Percentiles rank a stretch among this genome's conserved stretches.
These are phyloP conservation scores for Umbelopsis sp. DNA, from an alignment of 192 early-diverging fungal species.

Conservation along the genomic window DNA sequence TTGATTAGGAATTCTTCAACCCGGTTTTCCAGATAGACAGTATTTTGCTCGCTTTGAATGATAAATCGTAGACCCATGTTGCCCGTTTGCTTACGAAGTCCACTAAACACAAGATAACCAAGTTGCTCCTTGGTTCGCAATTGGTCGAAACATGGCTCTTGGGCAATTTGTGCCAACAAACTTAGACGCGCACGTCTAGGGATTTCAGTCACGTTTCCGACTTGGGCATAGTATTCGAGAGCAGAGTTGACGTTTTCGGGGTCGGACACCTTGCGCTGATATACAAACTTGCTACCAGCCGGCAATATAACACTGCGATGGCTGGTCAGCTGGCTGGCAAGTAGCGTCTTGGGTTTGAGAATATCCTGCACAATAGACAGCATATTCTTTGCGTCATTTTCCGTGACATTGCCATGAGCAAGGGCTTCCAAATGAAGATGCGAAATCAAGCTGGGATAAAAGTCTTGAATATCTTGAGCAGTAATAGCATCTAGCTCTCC, in stretches of 20 bases:
- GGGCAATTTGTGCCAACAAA: conserved; percentile 78
- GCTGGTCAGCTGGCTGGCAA: conserved; percentile 39
- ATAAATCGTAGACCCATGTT: conserved; percentile 78
- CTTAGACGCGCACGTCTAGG: conserved; percentile 65
- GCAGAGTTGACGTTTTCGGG: conserved; percentile 86
- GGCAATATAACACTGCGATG: conserved; percentile 40
- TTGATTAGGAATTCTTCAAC: conserved; percentile 76
- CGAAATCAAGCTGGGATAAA: conserved; percentile 64
- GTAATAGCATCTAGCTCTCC: conserved; percentile 62
- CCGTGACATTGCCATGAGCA: conserved; percentile 76
- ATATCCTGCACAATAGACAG: conserved; percentile 51
- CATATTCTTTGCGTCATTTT: conserved; percentile 54
- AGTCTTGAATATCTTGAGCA: conserved; percentile 61
- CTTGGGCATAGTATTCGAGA: conserved; percentile 82
- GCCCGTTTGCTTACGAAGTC: conserved; percentile 73
- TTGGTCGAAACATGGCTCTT: conserved; percentile 93
- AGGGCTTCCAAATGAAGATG: conserved; percentile 72
- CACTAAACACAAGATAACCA: conserved; percentile 77
- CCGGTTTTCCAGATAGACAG: conserved; percentile 77
- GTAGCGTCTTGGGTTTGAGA: conserved; percentile 57
- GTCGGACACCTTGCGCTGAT: conserved; percentile 66
- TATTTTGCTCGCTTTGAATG: conserved; percentile 85
- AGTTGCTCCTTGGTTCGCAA: conserved; percentile 91
- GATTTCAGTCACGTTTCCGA: conserved; percentile 70
- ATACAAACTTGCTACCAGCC: conserved; percentile 35